These are phyloP conservation scores for Tuber calosporum DNA, from an alignment of 495 filamentous ascomycete genomes.

Conservation along the genomic window DNA sequence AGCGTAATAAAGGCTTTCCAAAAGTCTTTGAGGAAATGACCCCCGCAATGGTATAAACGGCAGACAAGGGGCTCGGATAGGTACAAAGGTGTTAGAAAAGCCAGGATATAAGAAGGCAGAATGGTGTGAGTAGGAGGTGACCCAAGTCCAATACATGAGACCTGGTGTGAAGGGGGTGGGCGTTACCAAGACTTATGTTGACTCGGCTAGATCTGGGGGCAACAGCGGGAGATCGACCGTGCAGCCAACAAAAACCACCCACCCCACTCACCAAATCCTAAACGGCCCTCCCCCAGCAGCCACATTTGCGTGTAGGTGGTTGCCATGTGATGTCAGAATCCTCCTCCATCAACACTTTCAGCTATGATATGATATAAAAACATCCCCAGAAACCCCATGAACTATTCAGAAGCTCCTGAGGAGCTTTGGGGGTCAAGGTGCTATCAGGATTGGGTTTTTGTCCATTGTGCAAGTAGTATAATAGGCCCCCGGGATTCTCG, in stretches of 20 bases:
- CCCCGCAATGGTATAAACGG: not conserved
- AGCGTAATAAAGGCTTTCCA: not conserved
- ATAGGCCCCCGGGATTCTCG: not conserved
- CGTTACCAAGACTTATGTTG: not conserved
- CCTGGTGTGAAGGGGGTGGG: not conserved
- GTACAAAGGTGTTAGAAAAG: not conserved
- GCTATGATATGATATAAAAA: too few species aligned
- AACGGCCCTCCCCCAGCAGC: not conserved
- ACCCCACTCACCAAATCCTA: not conserved
- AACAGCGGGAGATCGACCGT: not conserved
- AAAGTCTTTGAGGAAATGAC: not conserved
- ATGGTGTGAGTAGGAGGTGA: not conserved
- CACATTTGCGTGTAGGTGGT: not conserved
- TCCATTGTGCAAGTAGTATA: not conserved
- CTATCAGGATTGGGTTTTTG: not conserved
- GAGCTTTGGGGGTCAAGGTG: not conserved
- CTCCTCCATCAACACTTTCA: not conserved
- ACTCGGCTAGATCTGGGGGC: not conserved
- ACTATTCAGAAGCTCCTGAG: not conserved
- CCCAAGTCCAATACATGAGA: not conserved
- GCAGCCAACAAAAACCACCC: not conserved
- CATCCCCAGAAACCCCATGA: not conserved
- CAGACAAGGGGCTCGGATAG: not conserved
- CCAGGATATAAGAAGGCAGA: not conserved
- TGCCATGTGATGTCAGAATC: not conserved